Evolutionary conservation across 148 eudicot species (phyloP), one percentile per base, ranked within the genome.

Genomic region (Nyssa sinensis): DNA sequence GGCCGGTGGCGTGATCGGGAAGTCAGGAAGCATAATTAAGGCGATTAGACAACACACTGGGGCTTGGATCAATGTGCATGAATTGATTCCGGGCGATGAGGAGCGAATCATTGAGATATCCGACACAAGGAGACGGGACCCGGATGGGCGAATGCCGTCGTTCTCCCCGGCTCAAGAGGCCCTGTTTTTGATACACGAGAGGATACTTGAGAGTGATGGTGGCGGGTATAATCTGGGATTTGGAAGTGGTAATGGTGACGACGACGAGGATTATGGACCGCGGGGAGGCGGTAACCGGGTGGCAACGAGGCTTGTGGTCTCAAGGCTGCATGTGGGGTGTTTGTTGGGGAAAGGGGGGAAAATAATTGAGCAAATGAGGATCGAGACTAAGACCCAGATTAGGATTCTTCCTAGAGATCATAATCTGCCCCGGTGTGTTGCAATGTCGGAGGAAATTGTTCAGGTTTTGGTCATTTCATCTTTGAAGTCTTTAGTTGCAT

Each of bases 111-210:
- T 95, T 29, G 99, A 95, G 93, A 91, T 95, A 57, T 85, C 98
- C 3, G 99, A 95, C 57, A 89, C 90, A 4, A 67, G 98, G 82
- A 64, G 99, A 85, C 79, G 99, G 57, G 99, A 92, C 78, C 94
- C 97, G 0, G 99, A 90, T 23, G 97, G 97, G 30, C 79, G 97
- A 66, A 85, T 95, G 87, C 96, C 96, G 8, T 60, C 90, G 19
- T 95, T 92, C 69, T 90, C 94, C 32, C 99, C 99, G 5, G 97
- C 99, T 7, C 99, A 93, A 75, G 97, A 95, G 84, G 99, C 97
- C 2, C 74, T 95, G 91, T 75, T 86, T 14, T 76, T 91, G 90
- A 87, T 95, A 2, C 96, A 95, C 74, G 99, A 95, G 67, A 86
- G 97, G 90, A 85, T 95, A 63, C 80, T 95, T 49, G 99, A 95